A percentile compares a stretch with the other conserved stretches of the same genome.
These are phyloP conservation scores for Nemania abortiva DNA, from an alignment of 2,329 filamentous ascomycete genomes.

Conservation along the genomic window DNA sequence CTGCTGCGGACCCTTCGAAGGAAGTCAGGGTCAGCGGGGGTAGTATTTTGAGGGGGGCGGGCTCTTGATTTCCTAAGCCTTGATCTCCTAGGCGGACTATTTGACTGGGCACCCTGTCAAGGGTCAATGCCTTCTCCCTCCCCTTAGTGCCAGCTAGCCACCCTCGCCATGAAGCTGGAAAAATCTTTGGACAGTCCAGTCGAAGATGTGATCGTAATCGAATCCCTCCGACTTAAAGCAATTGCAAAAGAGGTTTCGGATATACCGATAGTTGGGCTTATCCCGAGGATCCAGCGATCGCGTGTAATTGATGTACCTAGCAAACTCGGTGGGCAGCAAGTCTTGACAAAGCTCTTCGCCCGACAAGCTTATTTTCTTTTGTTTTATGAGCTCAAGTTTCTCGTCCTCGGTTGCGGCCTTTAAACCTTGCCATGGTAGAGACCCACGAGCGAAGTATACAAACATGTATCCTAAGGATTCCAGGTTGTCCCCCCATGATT, in stretches of 20 bases:
- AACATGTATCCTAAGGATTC: conserved; percentile 80
- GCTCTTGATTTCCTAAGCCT: too few relatives aligned
- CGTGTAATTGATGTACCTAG: conserved; percentile 81
- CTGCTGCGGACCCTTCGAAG: conserved; percentile 32
- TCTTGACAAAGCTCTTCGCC: conserved; percentile 76
- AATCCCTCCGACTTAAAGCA: conserved; percentile 79
- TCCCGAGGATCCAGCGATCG: conserved; percentile 79
- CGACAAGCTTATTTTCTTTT: conserved; percentile 82
- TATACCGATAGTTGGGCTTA: conserved; percentile 82
- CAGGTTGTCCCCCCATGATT: conserved; percentile 79
- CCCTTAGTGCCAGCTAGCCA: too few relatives aligned
- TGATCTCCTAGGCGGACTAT: too few relatives aligned
- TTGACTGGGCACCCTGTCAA: conserved; percentile 40
- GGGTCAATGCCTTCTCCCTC: too few relatives aligned
- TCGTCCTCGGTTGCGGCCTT: conserved; percentile 81
- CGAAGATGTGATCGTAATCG: conserved; percentile 81
- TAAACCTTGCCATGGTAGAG: conserved; percentile 78
- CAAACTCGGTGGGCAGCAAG: conserved; percentile 77
- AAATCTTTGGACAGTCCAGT: conserved; percentile 66
- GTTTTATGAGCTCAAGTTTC: conserved; percentile 78
- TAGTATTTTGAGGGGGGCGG: too few relatives aligned
- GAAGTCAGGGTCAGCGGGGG: conserved; percentile 47
- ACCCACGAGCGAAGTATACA: conserved; percentile 81
- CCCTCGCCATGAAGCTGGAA: conserved; percentile 23
- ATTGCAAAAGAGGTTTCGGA: conserved; percentile 65